These are phyloP conservation scores for Sphagnum magellanicum DNA, from an alignment of 228 moss, liverwort and hornwort genomes.

Conservation along the genomic window DNA sequence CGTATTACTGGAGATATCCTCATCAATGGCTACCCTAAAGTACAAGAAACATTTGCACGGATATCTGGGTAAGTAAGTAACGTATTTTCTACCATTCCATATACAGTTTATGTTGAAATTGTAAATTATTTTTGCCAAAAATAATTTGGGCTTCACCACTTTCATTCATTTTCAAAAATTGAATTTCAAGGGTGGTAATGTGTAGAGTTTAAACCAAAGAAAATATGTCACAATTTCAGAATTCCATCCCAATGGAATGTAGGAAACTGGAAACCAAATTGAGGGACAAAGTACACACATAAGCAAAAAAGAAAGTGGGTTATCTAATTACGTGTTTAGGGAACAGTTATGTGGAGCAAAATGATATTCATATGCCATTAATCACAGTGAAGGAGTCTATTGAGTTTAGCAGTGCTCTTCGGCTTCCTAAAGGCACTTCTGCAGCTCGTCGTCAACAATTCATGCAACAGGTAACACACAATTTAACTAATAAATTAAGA, in stretches of 20 bases:
- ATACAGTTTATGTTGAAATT: too few relatives aligned
- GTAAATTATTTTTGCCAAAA: not conserved
- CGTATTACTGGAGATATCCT: slow-evolving; percentile 76
- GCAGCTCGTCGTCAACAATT: slow-evolving; percentile 28
- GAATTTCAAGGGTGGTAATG: not conserved
- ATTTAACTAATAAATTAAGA: not conserved
- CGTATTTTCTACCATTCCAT: not conserved
- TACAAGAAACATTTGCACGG: slow-evolving; percentile 63
- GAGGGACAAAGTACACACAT: not conserved
- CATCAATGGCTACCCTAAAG: slow-evolving; percentile 76
- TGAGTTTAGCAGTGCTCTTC: slow-evolving; percentile 66
- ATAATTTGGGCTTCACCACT: not conserved
- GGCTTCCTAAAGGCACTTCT: slow-evolving; percentile 41
- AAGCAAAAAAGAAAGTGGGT: not conserved
- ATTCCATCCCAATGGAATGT: not conserved
- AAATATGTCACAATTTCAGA: not conserved
- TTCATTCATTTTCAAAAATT: not conserved
- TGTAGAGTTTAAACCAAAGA: not conserved
- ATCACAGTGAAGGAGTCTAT: slow-evolving; percentile 80
- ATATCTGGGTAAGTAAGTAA: slow-evolving; percentile 64
- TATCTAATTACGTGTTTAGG: slow-evolving; percentile 2
- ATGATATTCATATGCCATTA: slow-evolving; percentile 85
- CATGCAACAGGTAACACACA: slow-evolving; percentile 46
- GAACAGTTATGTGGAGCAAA: slow-evolving; percentile 96
- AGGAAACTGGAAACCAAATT: not conserved